Base-by-base conservation (phyloP, 148 eudicot genomes). In the Chenopodium berlandieri region DNA sequence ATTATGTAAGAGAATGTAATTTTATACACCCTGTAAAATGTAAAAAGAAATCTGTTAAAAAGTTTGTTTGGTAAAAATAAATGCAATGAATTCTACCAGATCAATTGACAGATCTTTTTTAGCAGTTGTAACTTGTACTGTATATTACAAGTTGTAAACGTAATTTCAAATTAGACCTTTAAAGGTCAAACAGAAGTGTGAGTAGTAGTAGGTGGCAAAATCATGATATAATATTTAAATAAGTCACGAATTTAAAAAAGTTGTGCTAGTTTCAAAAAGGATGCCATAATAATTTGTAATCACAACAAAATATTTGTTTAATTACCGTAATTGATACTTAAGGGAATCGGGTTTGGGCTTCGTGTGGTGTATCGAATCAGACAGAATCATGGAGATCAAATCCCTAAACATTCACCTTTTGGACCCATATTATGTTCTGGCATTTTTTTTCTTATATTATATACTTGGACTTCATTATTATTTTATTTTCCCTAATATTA, bases 361-460 rank as follows among this genome's bases (percentile, higher is more conserved):
- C 60, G 79, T 75, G 79, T 75, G 79, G 65, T 66, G 75, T 67
- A 81, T 37, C 83, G 23, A 75, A 81, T 81, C 83, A 40, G 17
- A 68, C 79, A 81, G 66, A 66, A 79, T 81, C 73, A 27, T 74
- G 23, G 64, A 81, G 67, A 75, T 71, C 83, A 76, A 66, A 81
- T 81, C 83, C 83, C 79, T 31, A 75, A 81, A 81, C 83, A 81
- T 81, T 58, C 75, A 68, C 4, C 78, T 77, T 54, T 75, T 22
- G 23, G n/a, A 52, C 65, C 82, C 71, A 23, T 54, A 4, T 19
- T 63, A 60, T 77, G 52, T 48, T 64, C 60, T 46, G 31, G 6
- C 62, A 56, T 12, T 56, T 56, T 56, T 19, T 3, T 17, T 50
- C 62, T 14, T 56, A 56, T 56, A 14, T 17, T 70, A 17, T 71